Percentiles rank a stretch among this genome's conserved stretches.
phyloP scores from a whole-genome alignment of 2,329 filamentous ascomycete genomes.

The Hymenoscyphus linearis region DNA sequence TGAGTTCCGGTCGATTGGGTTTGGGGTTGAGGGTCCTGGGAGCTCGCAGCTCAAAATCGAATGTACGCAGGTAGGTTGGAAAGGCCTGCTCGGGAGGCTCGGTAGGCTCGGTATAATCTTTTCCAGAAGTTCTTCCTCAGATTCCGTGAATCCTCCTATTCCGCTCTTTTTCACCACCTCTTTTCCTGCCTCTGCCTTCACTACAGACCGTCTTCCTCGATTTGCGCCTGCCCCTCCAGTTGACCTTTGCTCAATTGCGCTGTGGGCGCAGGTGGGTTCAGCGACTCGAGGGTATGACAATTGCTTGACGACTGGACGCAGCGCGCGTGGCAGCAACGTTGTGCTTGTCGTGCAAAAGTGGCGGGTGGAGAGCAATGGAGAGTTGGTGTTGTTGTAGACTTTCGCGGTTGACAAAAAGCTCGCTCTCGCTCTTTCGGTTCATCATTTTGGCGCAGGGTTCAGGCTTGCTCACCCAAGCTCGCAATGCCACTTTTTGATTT shows the following conservation, averaged over 20 bases:
- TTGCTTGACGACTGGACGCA: conserved; percentile 8
- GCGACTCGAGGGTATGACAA: conserved; percentile 7
- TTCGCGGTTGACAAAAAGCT: background rate
- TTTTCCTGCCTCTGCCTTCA: background rate
- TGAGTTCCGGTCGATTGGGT: conserved; percentile 13
- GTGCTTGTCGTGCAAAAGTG: conserved; percentile 17
- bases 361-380: background rate
- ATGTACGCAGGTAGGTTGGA: background rate
- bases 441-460: background rate
- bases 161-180: background rate
- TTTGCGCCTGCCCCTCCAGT: background rate
- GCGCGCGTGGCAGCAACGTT: conserved; percentile 22
- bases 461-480: too few species aligned
- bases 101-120: background rate
- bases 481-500: background rate
- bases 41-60: background rate
- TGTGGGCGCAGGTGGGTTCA: conserved; percentile 3
- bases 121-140: background rate
- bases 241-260: conserved; percentile 4
- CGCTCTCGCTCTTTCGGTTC: background rate
- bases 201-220: background rate
- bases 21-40: conserved; percentile 5
- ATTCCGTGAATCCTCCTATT: background rate
- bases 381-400: background rate
- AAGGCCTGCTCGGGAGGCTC: background rate